Percentiles rank a stretch among this genome's conserved stretches.
Evolutionary conservation across 2,329 filamentous ascomycete genomes (phyloP).

Genomic region (Bipolaris gigantea): DNA sequence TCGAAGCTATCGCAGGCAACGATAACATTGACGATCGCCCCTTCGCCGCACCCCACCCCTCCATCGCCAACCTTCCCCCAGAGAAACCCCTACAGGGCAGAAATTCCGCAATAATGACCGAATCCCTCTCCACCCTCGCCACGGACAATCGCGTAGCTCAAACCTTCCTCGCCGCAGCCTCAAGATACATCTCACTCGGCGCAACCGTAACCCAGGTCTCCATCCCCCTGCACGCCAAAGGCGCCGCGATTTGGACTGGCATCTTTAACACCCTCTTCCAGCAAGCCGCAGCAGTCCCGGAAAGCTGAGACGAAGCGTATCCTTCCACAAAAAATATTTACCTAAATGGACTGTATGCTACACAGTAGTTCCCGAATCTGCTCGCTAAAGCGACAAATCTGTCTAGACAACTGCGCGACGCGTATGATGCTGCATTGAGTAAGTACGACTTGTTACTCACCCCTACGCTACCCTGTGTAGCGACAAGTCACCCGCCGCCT

Average conservation of each 20-base stretch:
- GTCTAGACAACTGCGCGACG: constrained; percentile 51
- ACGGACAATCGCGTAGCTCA: constrained; percentile 48
- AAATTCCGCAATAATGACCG: constrained; percentile 36
- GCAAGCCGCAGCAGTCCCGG: constrained; percentile 49
- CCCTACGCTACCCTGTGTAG: constrained; percentile 55
- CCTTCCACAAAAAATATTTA: constrained; percentile 58
- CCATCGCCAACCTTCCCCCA: constrained; percentile 12
- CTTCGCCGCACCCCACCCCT: constrained; percentile 38
- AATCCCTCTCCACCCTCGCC: constrained; percentile 33
- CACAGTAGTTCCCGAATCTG: constrained; percentile 50
- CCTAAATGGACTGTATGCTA: constrained; percentile 55
- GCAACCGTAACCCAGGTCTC: constrained; percentile 56
- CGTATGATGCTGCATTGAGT: constrained; percentile 49
- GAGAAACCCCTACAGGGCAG: constrained; percentile 31
- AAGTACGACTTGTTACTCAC: constrained; percentile 53
- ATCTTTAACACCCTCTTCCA: constrained; percentile 53
- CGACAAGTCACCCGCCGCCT: constrained; percentile 48
- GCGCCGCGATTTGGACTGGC: constrained; percentile 55
- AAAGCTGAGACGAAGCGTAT: constrained; percentile 57
- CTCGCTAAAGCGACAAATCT: constrained; percentile 57
- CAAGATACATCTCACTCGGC: constrained; percentile 50
- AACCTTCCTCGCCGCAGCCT: constrained; percentile 49
- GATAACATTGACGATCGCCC: constrained; percentile 54
- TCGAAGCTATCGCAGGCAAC: constrained; percentile 52
- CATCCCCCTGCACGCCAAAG: constrained; percentile 54